Percentiles rank a stretch among this genome's conserved stretches.
phyloP scores from a whole-genome alignment of 2,329 filamentous ascomycete species.

The Helotiales sp. region DNA sequence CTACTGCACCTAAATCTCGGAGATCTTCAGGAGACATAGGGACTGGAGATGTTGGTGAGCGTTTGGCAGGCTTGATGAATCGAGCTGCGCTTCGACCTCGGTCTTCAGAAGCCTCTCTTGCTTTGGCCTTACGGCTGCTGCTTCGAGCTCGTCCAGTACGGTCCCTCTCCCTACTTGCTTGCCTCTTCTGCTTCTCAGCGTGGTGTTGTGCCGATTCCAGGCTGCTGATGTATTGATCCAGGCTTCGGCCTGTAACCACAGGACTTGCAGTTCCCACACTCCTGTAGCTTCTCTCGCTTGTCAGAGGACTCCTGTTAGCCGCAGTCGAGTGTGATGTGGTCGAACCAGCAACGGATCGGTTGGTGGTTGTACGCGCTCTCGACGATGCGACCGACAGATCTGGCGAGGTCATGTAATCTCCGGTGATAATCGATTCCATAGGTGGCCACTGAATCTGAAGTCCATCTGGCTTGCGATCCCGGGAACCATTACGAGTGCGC shows the following conservation, averaged over 20 bases:
- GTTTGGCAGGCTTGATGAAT: constrained; percentile 76
- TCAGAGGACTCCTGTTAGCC: constrained; percentile 47
- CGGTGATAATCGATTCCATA: constrained; percentile 54
- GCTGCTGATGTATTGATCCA: constrained; percentile 86
- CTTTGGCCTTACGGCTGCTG: constrained; percentile 53
- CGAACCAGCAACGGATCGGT: constrained; percentile 54
- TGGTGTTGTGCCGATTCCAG: constrained; percentile 77
- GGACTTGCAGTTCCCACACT: constrained; percentile 53
- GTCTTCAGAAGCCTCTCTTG: constrained; percentile 69
- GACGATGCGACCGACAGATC: constrained; percentile 61
- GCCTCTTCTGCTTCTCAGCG: constrained; percentile 55
- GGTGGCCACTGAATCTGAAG: constrained; percentile 67
- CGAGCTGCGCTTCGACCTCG: constrained; percentile 70
- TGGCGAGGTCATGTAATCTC: constrained; percentile 60
- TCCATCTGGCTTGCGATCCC: constrained; percentile 78
- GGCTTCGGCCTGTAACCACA: constrained; percentile 65
- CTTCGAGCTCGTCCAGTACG: constrained; percentile 50
- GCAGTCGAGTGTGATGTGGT: constrained; percentile 60
- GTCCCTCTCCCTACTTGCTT: constrained; percentile 56
- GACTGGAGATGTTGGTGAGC: constrained; percentile 88
- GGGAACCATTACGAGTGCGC: constrained; percentile 70
- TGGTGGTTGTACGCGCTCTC: constrained; percentile 57
- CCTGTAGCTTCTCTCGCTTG: constrained; percentile 53
- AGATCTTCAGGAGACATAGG: constrained; percentile 94
- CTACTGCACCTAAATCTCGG: constrained; percentile 58